Percentiles rank a stretch among this genome's conserved stretches.
Evolutionary conservation across 495 filamentous ascomycete genomes (phyloP).

Genomic region (Penicillium coffeae): DNA sequence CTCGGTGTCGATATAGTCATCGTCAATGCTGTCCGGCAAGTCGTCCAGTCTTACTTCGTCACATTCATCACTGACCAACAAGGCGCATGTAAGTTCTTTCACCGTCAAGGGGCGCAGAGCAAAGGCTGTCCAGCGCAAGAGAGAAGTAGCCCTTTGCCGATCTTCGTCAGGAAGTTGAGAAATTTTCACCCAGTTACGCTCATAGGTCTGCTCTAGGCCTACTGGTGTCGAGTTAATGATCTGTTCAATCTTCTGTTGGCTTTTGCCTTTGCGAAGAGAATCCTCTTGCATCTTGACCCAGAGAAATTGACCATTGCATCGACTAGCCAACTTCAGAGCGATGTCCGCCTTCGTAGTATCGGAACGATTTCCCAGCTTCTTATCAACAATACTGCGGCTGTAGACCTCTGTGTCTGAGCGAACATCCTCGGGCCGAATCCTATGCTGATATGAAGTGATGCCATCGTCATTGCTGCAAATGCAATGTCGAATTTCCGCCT

Average conservation of each 20-base stretch:
- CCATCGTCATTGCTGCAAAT: background rate
- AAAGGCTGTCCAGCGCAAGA: constrained; percentile 9
- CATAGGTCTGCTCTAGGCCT: constrained; percentile 1
- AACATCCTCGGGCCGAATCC: constrained; percentile 1
- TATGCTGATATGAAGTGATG: background rate
- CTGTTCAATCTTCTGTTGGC: constrained; percentile 1
- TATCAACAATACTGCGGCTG: constrained; percentile 2
- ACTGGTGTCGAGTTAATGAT: background rate
- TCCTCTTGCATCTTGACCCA: constrained; percentile 3
- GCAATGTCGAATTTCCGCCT: constrained; percentile 3
- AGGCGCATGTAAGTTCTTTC: background rate
- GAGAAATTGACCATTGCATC: constrained; percentile 5
- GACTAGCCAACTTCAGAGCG: background rate
- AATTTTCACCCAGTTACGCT: constrained; percentile 4
- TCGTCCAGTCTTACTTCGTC: background rate
- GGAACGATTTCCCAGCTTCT: background rate
- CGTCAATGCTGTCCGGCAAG: constrained; percentile 1
- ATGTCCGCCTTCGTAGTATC: background rate
- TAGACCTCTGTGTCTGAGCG: background rate
- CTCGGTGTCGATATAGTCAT: constrained; percentile 1
- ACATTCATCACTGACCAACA: background rate
- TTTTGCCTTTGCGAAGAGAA: background rate
- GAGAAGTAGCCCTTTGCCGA: background rate
- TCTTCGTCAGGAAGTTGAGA: background rate
- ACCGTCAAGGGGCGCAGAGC: constrained; percentile 2